Conservation (phyloP, 331 rosid species). For the Rhamnella rubrinervis region DNA sequence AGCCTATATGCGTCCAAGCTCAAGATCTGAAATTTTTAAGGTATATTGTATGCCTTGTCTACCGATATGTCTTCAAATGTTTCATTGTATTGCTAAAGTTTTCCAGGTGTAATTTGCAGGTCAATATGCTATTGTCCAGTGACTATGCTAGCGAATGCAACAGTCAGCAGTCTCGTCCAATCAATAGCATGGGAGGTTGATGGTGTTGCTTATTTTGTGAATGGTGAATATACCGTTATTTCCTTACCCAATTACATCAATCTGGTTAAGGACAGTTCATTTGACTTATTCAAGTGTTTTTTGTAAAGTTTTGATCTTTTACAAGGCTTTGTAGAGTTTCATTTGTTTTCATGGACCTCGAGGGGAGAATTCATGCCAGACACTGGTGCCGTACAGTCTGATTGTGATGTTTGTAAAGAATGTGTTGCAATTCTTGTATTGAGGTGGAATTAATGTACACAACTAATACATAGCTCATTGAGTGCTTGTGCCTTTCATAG, state of each 20-base stretch:
- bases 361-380: no score
- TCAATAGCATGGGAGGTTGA: slow-evolving; percentile 70
- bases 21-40: slow-evolving; percentile 78
- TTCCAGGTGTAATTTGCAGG: slow-evolving; percentile 37
- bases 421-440: no score
- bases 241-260: not conserved
- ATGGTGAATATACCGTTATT: not conserved
- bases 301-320: no score
- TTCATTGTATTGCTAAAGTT: not conserved
- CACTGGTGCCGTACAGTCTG: no score
- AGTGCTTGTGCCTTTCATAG: no score
- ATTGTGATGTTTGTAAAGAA: no score
- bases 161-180: slow-evolving; percentile 33
- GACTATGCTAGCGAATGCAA: slow-evolving; percentile 42
- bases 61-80: not conserved
- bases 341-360: no score
- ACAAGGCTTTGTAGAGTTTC: no score
- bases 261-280: no score
- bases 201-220: slow-evolving; percentile 13
- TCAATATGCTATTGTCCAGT: slow-evolving; percentile 62
- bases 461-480: no score
- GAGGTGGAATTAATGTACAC: no score
- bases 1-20: slow-evolving; percentile 71
- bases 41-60: slow-evolving; percentile 30
- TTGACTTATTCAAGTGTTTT: no score